Conservation (phyloP, 352 stramenopile genomes). For the Phytophthora tentaculata region DNA sequence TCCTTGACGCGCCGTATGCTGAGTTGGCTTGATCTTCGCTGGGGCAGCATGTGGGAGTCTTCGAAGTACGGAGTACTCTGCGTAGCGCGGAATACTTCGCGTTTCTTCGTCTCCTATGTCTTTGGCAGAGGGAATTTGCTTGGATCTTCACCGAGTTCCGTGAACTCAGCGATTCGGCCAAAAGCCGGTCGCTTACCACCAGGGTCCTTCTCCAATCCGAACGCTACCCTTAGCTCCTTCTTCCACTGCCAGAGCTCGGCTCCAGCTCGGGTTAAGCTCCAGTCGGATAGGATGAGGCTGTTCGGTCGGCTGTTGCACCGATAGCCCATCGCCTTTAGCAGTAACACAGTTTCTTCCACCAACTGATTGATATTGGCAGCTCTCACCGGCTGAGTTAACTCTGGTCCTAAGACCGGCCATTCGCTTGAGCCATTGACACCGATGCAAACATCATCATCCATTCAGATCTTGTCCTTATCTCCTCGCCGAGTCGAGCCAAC, state of each 20-base stretch:
- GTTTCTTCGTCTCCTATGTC: not conserved
- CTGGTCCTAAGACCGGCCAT: not conserved
- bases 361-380: not conserved
- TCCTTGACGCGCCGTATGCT: not conserved
- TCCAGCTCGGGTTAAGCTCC: not conserved
- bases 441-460: conserved; percentile 2
- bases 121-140: not conserved
- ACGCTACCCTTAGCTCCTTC: not conserved
- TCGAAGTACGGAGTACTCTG: not conserved
- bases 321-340: not conserved
- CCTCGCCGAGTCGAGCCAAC: conserved; percentile 1
- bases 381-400: not conserved
- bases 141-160: not conserved
- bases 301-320: not conserved
- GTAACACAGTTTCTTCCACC: not conserved
- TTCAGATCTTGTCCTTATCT: not conserved
- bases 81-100: not conserved
- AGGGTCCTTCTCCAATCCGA: not conserved
- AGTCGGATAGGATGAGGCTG: not conserved
- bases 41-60: not conserved
- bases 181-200: not conserved
- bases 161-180: not conserved
- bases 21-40: not conserved
- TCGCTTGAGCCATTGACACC: not conserved
- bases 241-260: not conserved